phyloP scores from a whole-genome alignment of 345 rosid genomes.

The Angophora floribunda region DNA sequence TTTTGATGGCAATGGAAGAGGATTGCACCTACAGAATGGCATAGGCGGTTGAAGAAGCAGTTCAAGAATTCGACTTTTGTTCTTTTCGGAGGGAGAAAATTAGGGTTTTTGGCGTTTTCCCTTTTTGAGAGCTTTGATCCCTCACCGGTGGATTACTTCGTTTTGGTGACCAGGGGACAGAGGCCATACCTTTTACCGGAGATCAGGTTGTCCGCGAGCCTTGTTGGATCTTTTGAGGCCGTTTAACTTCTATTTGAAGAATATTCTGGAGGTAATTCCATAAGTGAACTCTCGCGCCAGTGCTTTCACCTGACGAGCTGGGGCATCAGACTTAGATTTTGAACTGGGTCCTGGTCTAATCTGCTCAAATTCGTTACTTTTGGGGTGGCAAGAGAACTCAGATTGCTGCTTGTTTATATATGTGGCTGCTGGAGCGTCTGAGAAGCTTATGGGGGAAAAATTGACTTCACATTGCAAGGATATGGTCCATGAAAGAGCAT shows the following conservation, averaged over 20 bases:
- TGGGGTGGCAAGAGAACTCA: neutral
- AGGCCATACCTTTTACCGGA: neutral
- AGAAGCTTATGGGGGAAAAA: conserved; percentile 13
- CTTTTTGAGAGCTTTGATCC: neutral
- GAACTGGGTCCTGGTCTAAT: conserved; percentile 3
- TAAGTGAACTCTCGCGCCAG: neutral
- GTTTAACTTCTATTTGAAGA: neutral
- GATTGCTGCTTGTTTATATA: neutral
- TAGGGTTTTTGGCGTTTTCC: conserved; percentile 5
- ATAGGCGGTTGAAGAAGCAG: neutral
- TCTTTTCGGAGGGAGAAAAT: neutral
- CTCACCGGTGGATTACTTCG: neutral
- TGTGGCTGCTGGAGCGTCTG: conserved; percentile 1
- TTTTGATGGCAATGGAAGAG: conserved; percentile 29
- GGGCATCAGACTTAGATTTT: neutral
- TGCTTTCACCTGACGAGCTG: conserved; percentile 1
- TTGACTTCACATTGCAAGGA: conserved; percentile 55
- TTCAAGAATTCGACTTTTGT: neutral
- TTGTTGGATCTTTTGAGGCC: neutral
- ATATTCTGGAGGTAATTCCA: conserved; percentile 14
- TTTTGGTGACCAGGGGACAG: conserved; percentile 1
- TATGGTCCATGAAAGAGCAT: conserved; percentile 61
- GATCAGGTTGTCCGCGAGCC: neutral
- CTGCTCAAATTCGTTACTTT: neutral
- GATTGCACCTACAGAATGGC: conserved; percentile 19